Evolutionary conservation across 495 filamentous ascomycete genomes (phyloP), one percentile per base, ranked within the genome.

Genomic region (Friedmanniomyces simplex): DNA sequence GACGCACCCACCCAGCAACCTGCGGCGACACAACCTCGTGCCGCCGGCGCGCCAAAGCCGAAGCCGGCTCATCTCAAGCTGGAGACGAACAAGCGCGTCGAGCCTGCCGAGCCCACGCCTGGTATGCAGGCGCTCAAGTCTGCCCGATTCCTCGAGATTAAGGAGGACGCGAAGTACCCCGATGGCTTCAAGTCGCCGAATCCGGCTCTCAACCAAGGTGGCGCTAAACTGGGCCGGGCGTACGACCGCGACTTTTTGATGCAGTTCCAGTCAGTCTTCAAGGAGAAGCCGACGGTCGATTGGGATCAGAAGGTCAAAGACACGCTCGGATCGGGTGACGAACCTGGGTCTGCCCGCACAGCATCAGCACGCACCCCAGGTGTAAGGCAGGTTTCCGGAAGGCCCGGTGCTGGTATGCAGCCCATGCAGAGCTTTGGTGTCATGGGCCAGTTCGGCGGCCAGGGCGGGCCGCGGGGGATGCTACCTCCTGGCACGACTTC

Each of bases 191-290:
- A 73, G 16, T 95, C 91, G 37, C 93, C 93, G 10, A 96, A 96
- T 67, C 87, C 91, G 6, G 86, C 91, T 8, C 73, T 97, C 46
- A 99, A 96, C 66, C 73, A 79, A 26, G 82, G 75, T 47, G 83
- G 86, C 18, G 78, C 86, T 4, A 80, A 84, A 63, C 90, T 87
- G 66, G 95, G 95, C 78, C 65, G 63, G 28, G 88, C 91, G 67
- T 99, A 99, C 73, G 88, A 96, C 69, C 86, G 87, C 56, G 82
- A 88, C 49, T 99, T 99, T 78, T 75, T 99, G 71, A 77, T 97
- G n/a, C 94, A 99, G 67, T 99, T 99, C 78, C 85, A 96, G 74
- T 74, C 75, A 52, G 87, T 89, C 1, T 99, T 95, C 73, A 93
- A 85, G 54, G 93, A 98, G 72, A 95, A 96, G 71, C 93, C 93